Evolutionary conservation across 1,284 basidiomycete species (phyloP).

Genomic region (Austropuccinia psidii): DNA sequence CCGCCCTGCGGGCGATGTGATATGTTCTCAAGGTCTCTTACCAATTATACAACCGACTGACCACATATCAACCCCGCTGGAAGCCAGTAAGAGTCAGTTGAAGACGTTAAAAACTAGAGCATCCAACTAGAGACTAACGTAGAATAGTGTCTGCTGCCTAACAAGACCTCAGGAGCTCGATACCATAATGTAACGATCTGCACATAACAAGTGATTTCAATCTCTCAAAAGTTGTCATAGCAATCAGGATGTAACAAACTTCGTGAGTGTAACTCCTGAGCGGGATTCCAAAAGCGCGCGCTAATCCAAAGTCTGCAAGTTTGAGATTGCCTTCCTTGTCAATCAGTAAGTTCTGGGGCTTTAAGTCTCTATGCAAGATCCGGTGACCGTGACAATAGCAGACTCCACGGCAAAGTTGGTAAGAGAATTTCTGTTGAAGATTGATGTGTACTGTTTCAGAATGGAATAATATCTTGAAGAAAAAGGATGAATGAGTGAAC

Average conservation of each 20-base stretch:
- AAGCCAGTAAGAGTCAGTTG: background rate
- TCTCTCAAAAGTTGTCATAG: background rate
- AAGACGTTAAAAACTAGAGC: background rate
- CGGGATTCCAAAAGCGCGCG: slow-evolving; percentile 93
- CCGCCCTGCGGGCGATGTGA: too few relatives aligned
- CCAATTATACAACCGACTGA: slow-evolving; percentile 83
- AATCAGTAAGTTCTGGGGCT: slow-evolving; percentile 95
- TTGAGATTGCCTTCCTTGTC: slow-evolving; percentile 83
- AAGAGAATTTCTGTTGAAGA: slow-evolving; percentile 70
- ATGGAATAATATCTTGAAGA: background rate
- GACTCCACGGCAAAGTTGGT: slow-evolving; percentile 76
- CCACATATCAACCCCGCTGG: slow-evolving; percentile 83
- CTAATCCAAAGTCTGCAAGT: slow-evolving; percentile 92
- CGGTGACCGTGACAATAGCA: slow-evolving; percentile 93
- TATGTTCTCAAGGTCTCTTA: background rate
- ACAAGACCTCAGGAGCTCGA: slow-evolving; percentile 88
- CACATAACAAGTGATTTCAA: slow-evolving; percentile 5
- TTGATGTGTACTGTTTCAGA: background rate
- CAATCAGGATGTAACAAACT: slow-evolving; percentile 52
- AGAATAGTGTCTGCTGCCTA: slow-evolving; percentile 90
- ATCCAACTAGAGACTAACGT: slow-evolving; percentile 51
- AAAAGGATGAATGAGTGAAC: slow-evolving; percentile 39
- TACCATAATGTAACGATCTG: slow-evolving; percentile 99
- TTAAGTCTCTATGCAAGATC: slow-evolving; percentile 92
- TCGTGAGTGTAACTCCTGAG: slow-evolving; percentile 97